These are phyloP conservation scores for Ilex asprella DNA, from an alignment of 257 asterid genomes.

Conservation along the genomic window DNA sequence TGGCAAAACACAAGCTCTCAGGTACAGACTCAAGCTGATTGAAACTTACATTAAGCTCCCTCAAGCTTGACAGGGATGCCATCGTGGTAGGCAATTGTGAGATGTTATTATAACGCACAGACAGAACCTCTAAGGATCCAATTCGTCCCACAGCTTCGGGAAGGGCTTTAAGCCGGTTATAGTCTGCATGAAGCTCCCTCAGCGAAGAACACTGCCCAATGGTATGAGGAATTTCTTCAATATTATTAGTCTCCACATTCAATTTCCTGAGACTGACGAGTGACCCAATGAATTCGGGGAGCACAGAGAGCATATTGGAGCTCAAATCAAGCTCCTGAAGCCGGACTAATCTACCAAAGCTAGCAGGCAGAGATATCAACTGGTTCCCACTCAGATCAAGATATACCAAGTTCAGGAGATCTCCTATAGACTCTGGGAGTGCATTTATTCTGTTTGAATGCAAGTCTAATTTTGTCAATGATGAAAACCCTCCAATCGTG, in stretches of 20 bases:
- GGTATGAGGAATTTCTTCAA: constrained; percentile 79
- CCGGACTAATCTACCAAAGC: constrained; percentile 42
- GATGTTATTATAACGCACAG: constrained; percentile 72
- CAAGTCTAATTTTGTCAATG: constrained; percentile 59
- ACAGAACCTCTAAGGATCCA: constrained; percentile 58
- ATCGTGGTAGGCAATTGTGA: constrained; percentile 73
- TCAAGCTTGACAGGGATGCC: constrained; percentile 58
- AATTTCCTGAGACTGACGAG: constrained; percentile 55
- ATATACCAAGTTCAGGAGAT: constrained; percentile 56
- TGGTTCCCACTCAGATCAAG: constrained; percentile 72
- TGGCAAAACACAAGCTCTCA: constrained; percentile 87
- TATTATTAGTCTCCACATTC: constrained; percentile 62
- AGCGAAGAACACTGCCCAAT: constrained; percentile 67
- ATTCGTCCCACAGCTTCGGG: constrained; percentile 86
- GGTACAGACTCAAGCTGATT: constrained; percentile 80
- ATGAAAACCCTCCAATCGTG: constrained; percentile 55
- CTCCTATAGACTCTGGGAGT: constrained; percentile 67
- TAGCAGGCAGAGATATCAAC: constrained; percentile 50
- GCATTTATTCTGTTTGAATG: constrained; percentile 45
- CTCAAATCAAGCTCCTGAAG: constrained; percentile 78
- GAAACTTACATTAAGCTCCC: constrained; percentile 74
- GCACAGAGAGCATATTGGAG: constrained; percentile 57
- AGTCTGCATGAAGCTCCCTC: constrained; percentile 64
- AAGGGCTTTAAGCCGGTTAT: constrained; percentile 74
- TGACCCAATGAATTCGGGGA: constrained; percentile 72